Evolutionary conservation across 257 asterid species (phyloP).

Genomic region (Solanum arcanum): DNA sequence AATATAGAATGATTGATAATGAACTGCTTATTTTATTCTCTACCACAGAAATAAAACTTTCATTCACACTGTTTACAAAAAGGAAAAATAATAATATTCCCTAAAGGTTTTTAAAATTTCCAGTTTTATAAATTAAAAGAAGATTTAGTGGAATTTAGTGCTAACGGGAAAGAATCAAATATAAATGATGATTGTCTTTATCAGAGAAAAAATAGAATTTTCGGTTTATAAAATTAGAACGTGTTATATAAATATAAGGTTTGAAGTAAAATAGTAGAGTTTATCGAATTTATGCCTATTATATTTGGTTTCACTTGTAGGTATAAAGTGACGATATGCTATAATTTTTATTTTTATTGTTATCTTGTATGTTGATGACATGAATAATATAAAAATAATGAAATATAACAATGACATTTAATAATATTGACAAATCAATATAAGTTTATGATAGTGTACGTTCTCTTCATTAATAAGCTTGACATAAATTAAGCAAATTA

Average conservation of each 20-base stretch:
- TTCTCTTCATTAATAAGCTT: too few species aligned
- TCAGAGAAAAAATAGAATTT: accelerated
- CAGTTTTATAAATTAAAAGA: neutral
- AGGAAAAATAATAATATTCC: neutral
- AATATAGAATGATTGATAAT: neutral
- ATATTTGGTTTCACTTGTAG: neutral
- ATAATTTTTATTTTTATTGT: too few species aligned
- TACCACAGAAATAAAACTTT: neutral
- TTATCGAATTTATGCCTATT: neutral
- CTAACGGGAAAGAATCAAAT: neutral
- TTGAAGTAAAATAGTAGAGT: too few species aligned
- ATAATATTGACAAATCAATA: too few species aligned
- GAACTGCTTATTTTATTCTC: neutral
- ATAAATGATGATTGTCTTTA: neutral
- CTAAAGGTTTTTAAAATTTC: neutral
- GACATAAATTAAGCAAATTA: neutral
- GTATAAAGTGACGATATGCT: too few species aligned
- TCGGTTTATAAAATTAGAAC: neutral
- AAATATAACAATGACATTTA: too few species aligned
- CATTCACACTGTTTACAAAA: neutral
- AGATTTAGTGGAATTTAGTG: neutral
- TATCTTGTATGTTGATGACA: too few species aligned
- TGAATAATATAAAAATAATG: too few species aligned
- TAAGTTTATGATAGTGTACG: neutral
- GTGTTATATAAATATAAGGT: too few species aligned